phyloP scores from a whole-genome alignment of 306 rosid genomes.

The Corylus avellana region DNA sequence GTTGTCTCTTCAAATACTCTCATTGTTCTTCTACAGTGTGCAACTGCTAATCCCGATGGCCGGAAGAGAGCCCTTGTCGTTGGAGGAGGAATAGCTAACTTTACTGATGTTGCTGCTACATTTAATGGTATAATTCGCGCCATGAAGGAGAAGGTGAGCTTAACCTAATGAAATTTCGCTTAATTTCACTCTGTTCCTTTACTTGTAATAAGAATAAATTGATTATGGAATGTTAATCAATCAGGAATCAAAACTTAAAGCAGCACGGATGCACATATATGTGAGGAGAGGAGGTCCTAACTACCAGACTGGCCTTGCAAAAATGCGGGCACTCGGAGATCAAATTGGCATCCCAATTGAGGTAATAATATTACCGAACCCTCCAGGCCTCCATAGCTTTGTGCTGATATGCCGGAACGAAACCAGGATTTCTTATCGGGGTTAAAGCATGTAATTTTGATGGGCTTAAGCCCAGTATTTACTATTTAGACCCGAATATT shows the following conservation, averaged over 20 bases:
- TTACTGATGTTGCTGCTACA: slow-evolving; percentile 94
- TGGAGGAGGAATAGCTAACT: slow-evolving; percentile 98
- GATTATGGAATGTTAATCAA: slow-evolving; percentile 27
- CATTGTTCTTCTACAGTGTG: slow-evolving; percentile 61
- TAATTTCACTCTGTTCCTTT: slow-evolving; percentile 4
- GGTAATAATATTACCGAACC: slow-evolving; percentile 40
- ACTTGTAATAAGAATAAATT: slow-evolving; percentile 16
- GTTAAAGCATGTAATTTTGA: too few species aligned
- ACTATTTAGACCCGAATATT: too few species aligned
- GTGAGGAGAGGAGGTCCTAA: slow-evolving; percentile 99
- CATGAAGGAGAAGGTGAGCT: slow-evolving; percentile 81
- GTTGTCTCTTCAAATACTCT: slow-evolving; percentile 23
- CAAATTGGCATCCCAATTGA: slow-evolving; percentile 91
- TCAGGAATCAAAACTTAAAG: slow-evolving; percentile 87
- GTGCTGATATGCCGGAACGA: neutral
- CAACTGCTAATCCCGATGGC: slow-evolving; percentile 89
- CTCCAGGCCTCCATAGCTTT: slow-evolving; percentile 1
- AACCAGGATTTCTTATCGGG: too few species aligned
- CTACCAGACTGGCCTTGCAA: slow-evolving; percentile 90
- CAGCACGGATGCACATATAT: slow-evolving; percentile 77
- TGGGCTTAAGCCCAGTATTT: too few species aligned
- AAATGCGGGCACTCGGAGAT: slow-evolving; percentile 86
- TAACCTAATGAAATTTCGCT: neutral
- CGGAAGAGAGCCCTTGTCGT: slow-evolving; percentile 86
- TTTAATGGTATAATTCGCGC: slow-evolving; percentile 94